phyloP scores from a whole-genome alignment of 805 yeast genomes.

The Clavispora asparagi region DNA sequence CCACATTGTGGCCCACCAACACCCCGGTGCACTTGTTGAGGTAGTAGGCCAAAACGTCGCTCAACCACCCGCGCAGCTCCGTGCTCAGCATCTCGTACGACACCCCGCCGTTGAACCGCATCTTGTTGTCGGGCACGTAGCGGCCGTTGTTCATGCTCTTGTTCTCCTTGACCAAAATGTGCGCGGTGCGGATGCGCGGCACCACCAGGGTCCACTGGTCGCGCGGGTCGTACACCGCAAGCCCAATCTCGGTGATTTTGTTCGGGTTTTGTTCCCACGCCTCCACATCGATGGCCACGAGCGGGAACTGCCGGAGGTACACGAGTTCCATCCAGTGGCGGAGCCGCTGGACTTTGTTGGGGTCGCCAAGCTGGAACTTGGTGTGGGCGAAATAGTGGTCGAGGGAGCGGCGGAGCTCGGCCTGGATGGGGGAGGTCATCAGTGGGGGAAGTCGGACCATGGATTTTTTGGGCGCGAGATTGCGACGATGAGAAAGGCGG shows the following conservation, averaged over 20 bases:
- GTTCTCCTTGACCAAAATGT: constrained; percentile 18
- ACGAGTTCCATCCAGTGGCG: constrained; percentile 16
- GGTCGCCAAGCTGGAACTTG: constrained; percentile 7
- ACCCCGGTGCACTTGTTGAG: constrained; percentile 12
- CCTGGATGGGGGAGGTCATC: neutral
- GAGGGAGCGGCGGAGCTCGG: constrained; percentile 3
- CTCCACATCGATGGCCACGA: constrained; percentile 25
- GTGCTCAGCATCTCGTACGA: constrained; percentile 12
- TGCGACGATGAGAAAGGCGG: too few species aligned
- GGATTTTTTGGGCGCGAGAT: neutral
- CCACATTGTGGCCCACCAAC: constrained; percentile 15
- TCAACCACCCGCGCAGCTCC: constrained; percentile 9
- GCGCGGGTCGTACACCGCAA: constrained; percentile 20
- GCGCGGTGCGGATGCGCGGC: constrained; percentile 17
- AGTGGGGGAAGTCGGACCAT: neutral
- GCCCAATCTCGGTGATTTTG: constrained; percentile 21
- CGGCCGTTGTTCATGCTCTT: constrained; percentile 10
- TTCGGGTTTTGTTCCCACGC: constrained; percentile 16
- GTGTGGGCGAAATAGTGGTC: constrained; percentile 7
- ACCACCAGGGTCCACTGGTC: constrained; percentile 10
- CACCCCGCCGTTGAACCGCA: constrained; percentile 17
- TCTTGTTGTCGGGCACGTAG: constrained; percentile 21
- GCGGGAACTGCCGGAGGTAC: constrained; percentile 17
- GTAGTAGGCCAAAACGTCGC: constrained; percentile 12
- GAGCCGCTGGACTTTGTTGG: constrained; percentile 5